phyloP scores from a whole-genome alignment of 768 basidiomycete genomes.

The Leccinum subtestaceum region DNA sequence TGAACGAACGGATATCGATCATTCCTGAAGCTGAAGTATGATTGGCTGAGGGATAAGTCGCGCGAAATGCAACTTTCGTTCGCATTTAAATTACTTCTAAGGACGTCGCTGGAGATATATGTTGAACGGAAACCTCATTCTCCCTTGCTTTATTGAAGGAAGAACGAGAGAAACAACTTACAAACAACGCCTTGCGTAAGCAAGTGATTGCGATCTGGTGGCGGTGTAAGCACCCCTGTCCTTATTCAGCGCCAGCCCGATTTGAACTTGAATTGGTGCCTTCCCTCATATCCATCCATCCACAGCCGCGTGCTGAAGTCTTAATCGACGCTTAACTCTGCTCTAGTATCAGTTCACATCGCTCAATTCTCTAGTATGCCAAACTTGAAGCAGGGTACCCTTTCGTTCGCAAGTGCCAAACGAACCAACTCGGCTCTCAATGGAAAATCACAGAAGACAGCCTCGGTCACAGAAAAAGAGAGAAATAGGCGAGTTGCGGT shows the following conservation, averaged over 20 bases:
- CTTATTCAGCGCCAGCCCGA: conserved; percentile 1
- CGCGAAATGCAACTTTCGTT: too few species aligned
- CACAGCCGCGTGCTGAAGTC: not conserved
- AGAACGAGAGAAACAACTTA: too few species aligned
- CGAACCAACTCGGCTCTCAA: conserved; percentile 34
- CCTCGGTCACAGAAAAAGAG: conserved; percentile 5
- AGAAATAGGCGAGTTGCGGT: conserved; percentile 4
- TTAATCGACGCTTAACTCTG: not conserved
- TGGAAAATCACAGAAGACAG: conserved; percentile 19
- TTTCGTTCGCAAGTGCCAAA: conserved; percentile 47
- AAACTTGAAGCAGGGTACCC: conserved; percentile 43
- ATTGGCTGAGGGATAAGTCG: too few species aligned
- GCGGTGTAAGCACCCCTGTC: conserved; percentile 21
- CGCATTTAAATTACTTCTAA: too few species aligned
- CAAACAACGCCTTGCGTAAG: too few species aligned
- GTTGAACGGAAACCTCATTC: too few species aligned
- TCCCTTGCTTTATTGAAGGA: not conserved
- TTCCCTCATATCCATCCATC: not conserved
- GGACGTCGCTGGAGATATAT: too few species aligned
- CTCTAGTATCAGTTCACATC: not conserved
- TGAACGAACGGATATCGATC: too few species aligned
- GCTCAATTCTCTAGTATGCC: not conserved
- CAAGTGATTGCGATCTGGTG: not conserved
- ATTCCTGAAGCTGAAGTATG: too few species aligned
- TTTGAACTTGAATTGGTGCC: not conserved